These are phyloP conservation scores for Cylindrotheca closterium DNA, from an alignment of 108 stramenopile species.

Conservation along the genomic window DNA sequence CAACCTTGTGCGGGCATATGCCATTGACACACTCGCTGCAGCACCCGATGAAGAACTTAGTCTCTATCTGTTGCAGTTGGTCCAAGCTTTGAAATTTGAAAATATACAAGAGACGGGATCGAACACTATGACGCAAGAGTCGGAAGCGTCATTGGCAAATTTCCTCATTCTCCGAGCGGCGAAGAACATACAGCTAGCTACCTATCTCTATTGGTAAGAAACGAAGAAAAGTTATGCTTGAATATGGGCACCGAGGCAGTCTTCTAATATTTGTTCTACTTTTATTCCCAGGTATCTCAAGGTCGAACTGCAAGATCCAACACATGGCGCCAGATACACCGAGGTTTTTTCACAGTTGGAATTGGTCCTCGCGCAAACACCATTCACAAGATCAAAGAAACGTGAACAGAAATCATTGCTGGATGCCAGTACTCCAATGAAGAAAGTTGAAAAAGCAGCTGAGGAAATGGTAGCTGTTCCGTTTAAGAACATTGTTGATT, in stretches of 20 bases:
- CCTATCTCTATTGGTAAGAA: slow-evolving; percentile 89
- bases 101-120: slow-evolving; percentile 29
- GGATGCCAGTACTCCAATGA: not conserved
- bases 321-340: slow-evolving; percentile 79
- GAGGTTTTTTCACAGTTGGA: slow-evolving; percentile 76
- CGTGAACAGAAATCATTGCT: slow-evolving; percentile 3
- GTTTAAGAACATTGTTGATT: slow-evolving; percentile 44
- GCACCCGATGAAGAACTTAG: slow-evolving; percentile 95
- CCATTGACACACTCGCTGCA: slow-evolving; percentile 87
- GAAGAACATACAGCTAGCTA: slow-evolving; percentile 86
- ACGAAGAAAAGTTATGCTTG: too few species aligned
- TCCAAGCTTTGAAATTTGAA: slow-evolving; percentile 98
- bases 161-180: slow-evolving; percentile 93
- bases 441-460: not conserved
- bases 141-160: slow-evolving; percentile 69
- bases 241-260: slow-evolving; percentile 15
- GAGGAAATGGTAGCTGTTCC: slow-evolving; percentile 20
- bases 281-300: slow-evolving; percentile 53
- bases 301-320: slow-evolving; percentile 85
- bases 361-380: slow-evolving; percentile 43
- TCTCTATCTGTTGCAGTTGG: slow-evolving; percentile 94
- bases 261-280: too few species aligned
- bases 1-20: slow-evolving; percentile 89
- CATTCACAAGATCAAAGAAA: slow-evolving; percentile 12
- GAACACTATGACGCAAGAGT: slow-evolving; percentile 12